Percentiles rank a stretch among this genome's conserved stretches.
Conservation (phyloP, 805 yeast genomes). For the Yarrowia bubula region DNA sequence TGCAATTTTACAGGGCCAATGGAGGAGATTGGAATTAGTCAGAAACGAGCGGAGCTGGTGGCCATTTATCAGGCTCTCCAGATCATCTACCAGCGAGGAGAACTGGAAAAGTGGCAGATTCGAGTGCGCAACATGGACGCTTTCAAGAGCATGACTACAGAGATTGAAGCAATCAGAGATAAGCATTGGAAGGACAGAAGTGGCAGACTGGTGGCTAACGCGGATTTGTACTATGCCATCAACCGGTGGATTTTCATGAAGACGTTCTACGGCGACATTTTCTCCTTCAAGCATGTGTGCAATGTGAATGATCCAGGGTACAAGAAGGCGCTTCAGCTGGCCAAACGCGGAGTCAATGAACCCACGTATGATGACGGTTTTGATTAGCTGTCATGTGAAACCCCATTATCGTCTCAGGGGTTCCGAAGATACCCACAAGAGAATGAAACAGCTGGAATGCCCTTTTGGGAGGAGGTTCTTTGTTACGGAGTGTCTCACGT, state of each 20-base stretch:
- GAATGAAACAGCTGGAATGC: too few species aligned
- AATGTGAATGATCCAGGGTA: not conserved
- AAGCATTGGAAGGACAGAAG: not conserved
- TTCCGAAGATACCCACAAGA: too few species aligned
- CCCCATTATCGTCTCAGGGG: too few species aligned
- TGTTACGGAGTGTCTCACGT: not conserved
- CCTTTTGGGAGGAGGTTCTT: not conserved
- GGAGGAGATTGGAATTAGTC: not conserved
- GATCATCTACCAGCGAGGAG: not conserved
- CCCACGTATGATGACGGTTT: not conserved
- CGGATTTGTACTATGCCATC: not conserved
- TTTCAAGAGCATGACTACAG: not conserved
- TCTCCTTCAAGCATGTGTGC: not conserved
- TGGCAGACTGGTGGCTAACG: not conserved
- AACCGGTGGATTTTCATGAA: conserved; percentile 10
- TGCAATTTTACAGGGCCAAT: not conserved
- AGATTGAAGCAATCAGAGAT: not conserved
- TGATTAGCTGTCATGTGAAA: too few species aligned
- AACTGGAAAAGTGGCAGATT: not conserved
- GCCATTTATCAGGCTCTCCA: not conserved
- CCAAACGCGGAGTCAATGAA: not conserved
- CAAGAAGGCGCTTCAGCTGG: not conserved
- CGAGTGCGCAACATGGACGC: not conserved
- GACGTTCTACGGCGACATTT: not conserved
- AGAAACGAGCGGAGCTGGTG: not conserved